phyloP scores from a whole-genome alignment of 1,284 basidiomycete genomes.

The Ceratobasidium papillatum region DNA sequence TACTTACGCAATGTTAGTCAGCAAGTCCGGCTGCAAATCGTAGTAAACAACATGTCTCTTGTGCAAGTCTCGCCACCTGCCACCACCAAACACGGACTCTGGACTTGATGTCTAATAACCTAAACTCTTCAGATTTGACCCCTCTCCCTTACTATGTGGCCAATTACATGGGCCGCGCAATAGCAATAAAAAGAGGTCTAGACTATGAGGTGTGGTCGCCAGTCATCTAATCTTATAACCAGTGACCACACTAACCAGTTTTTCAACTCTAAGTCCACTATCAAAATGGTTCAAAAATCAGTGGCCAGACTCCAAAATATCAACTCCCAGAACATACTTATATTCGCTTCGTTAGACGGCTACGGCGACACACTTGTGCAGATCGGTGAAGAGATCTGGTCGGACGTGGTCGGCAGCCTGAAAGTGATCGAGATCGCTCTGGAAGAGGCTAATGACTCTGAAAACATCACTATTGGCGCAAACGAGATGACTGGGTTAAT shows the following conservation, averaged over 20 bases:
- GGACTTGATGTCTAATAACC: not conserved
- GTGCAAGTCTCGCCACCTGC: no score
- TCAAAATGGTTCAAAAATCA: not conserved
- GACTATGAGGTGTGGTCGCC: not conserved
- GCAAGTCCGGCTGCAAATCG: no score
- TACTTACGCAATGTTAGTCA: no score
- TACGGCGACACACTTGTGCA: not conserved
- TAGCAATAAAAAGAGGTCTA: not conserved
- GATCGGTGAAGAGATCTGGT: constrained; percentile 16
- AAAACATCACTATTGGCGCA: no score
- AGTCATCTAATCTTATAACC: not conserved
- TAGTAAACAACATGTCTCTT: no score
- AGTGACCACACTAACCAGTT: not conserved
- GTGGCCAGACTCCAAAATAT: not conserved
- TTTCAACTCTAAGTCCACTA: not conserved
- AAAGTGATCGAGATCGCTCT: not conserved
- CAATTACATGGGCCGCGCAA: not conserved
- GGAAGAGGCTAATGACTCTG: not conserved
- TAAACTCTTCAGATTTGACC: not conserved
- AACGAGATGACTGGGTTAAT: no score
- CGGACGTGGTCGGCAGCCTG: not conserved
- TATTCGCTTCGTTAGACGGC: not conserved
- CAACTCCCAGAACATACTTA: not conserved
- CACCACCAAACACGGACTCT: no score
- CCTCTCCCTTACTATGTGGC: not conserved